Evolutionary conservation across 495 filamentous ascomycete genomes (phyloP).

Genomic region (Xanthoparmelia taractica): DNA sequence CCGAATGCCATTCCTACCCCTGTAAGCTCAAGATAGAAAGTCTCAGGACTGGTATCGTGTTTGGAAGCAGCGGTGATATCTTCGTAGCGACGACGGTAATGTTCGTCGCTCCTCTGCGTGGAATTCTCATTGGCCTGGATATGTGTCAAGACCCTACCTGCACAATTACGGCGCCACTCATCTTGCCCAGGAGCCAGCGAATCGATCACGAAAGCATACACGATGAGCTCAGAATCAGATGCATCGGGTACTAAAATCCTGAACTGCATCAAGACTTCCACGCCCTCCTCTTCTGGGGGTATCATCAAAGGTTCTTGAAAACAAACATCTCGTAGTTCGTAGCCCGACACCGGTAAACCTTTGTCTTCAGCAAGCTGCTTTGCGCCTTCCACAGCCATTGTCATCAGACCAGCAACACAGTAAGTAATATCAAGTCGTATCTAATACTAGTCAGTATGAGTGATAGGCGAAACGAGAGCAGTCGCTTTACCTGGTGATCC

Average conservation of each 20-base stretch:
- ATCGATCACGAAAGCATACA: background rate
- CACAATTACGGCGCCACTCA: constrained; percentile 1
- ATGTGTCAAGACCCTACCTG: constrained; percentile 1
- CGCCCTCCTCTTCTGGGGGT: constrained; percentile 4
- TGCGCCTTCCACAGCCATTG: constrained; percentile 51
- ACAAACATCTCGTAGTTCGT: constrained; percentile 4
- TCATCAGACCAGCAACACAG: constrained; percentile 47
- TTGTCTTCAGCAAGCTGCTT: background rate
- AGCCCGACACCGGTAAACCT: background rate
- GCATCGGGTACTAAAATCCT: background rate
- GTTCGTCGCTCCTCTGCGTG: background rate
- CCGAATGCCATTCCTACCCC: constrained; percentile 1
- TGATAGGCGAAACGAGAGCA: constrained; percentile 23
- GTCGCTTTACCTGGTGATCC: constrained; percentile 37
- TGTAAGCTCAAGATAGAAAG: background rate
- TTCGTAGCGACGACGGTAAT: background rate
- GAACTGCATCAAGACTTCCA: constrained; percentile 6
- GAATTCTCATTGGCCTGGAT: background rate
- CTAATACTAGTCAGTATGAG: background rate
- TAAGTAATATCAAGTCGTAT: constrained; percentile 23
- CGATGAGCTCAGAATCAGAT: background rate
- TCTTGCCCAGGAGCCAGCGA: background rate
- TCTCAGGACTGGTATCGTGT: background rate
- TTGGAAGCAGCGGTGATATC: background rate
- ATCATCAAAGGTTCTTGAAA: background rate